Evolutionary conservation across 257 asterid genomes (phyloP).

Genomic region (Capsicum rhomboideum): DNA sequence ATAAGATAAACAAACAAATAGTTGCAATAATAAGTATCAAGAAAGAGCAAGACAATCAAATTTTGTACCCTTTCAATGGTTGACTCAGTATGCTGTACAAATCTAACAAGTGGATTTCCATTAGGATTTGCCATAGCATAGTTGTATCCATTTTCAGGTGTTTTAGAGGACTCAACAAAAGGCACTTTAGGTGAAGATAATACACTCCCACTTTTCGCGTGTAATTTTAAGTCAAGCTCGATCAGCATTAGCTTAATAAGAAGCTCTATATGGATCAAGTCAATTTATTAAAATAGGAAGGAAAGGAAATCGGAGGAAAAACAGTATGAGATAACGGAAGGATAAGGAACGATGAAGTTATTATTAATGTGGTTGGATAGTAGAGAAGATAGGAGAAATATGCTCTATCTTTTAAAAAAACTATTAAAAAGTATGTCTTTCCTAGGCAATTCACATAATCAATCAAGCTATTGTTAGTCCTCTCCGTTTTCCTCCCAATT

Average conservation of each 20-base stretch:
- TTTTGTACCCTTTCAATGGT: slow-evolving; percentile 58
- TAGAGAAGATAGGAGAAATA: too few species aligned
- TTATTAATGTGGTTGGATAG: too few species aligned
- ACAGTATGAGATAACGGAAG: too few species aligned
- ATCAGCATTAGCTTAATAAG: not conserved
- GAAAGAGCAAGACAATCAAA: slow-evolving; percentile 9
- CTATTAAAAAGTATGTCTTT: too few species aligned
- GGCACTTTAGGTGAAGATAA: slow-evolving; percentile 24
- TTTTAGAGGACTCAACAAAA: slow-evolving; percentile 22
- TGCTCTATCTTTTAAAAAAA: too few species aligned
- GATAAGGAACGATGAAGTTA: too few species aligned
- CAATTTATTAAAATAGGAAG: too few species aligned
- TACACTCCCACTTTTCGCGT: slow-evolving; percentile 10
- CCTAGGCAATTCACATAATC: too few species aligned
- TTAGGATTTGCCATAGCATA: slow-evolving; percentile 34
- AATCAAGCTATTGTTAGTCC: too few species aligned
- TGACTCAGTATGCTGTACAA: slow-evolving; percentile 58
- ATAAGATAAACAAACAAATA: not conserved
- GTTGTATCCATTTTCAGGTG: slow-evolving; percentile 20
- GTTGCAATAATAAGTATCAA: not conserved
- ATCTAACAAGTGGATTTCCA: slow-evolving; percentile 40
- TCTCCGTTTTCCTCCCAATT: not conserved
- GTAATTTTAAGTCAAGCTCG: not conserved
- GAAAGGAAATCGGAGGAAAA: too few species aligned
- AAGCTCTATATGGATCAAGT: not conserved